phyloP scores from a whole-genome alignment of 345 rosid genomes.

The Mallotus nudiflorus region DNA sequence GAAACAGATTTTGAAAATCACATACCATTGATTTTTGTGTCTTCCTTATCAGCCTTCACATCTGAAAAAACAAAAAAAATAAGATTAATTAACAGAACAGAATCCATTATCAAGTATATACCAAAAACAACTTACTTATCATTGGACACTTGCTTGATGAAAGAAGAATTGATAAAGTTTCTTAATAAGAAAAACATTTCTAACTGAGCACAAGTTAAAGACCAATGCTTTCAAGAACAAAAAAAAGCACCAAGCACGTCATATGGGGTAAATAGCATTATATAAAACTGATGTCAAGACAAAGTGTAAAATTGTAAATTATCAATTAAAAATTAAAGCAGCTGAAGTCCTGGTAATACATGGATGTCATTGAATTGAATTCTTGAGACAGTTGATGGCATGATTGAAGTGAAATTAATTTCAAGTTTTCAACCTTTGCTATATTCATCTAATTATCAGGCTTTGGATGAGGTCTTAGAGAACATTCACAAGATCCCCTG shows the following conservation, averaged over 20 bases:
- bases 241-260: neutral
- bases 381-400: neutral
- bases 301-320: neutral
- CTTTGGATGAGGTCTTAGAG: neutral
- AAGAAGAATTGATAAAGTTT: neutral
- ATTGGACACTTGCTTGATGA: conserved; percentile 3
- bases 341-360: neutral
- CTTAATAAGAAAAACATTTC: neutral
- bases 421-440: neutral
- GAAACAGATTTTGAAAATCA: neutral
- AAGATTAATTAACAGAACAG: conserved; percentile 15
- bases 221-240: neutral
- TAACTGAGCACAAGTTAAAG: neutral
- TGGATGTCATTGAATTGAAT: neutral
- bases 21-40: conserved; percentile 64
- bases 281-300: neutral
- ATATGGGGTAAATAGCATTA: neutral
- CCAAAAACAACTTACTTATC: neutral
- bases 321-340: conserved; percentile 2
- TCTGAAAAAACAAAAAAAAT: conserved; percentile 45
- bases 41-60: conserved; percentile 83
- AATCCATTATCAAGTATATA: neutral
- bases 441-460: neutral
- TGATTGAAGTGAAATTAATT: too few species aligned
- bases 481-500: neutral